These are phyloP conservation scores for Chytridium lagenaria DNA, from an alignment of 371 early-diverging fungal genomes.

Conservation along the genomic window DNA sequence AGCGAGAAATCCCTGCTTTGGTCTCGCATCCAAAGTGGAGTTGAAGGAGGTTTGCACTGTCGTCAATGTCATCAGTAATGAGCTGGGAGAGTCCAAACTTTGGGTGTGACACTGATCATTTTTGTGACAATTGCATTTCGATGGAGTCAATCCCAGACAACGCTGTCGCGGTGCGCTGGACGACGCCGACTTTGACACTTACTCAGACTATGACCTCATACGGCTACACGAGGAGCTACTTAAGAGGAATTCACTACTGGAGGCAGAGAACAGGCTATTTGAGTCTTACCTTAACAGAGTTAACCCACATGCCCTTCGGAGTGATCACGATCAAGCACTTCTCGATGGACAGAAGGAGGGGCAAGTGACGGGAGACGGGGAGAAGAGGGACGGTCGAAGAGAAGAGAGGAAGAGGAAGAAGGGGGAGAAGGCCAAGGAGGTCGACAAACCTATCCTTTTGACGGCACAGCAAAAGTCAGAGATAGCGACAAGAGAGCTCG, in stretches of 20 bases:
- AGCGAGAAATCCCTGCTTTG: no score
- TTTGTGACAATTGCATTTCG: not conserved
- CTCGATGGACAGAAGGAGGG: constrained; percentile 9
- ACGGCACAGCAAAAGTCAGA: constrained; percentile 62
- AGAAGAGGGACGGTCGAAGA: constrained; percentile 22
- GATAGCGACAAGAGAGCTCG: constrained; percentile 62
- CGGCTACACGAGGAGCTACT: constrained; percentile 46
- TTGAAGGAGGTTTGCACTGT: no score
- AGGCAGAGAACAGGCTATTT: constrained; percentile 54
- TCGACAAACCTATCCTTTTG: constrained; percentile 46
- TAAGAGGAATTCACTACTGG: constrained; percentile 42
- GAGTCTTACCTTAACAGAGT: constrained; percentile 52
- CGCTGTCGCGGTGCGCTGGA: constrained; percentile 32
- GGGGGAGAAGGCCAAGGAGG: constrained; percentile 54
- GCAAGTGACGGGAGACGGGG: not conserved
- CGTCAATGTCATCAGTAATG: no score
- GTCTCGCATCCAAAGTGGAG: no score
- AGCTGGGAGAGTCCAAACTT: no score
- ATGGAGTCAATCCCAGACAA: not conserved
- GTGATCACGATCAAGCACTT: not conserved
- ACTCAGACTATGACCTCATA: constrained; percentile 49
- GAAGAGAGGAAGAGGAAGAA: constrained; percentile 48
- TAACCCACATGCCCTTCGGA: constrained; percentile 34
- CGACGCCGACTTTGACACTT: constrained; percentile 52
- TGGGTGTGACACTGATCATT: no score